A percentile compares a stretch with the other conserved stretches of the same genome.
phyloP scores from a whole-genome alignment of 2,329 filamentous ascomycete species.

The Beauveria sp. region DNA sequence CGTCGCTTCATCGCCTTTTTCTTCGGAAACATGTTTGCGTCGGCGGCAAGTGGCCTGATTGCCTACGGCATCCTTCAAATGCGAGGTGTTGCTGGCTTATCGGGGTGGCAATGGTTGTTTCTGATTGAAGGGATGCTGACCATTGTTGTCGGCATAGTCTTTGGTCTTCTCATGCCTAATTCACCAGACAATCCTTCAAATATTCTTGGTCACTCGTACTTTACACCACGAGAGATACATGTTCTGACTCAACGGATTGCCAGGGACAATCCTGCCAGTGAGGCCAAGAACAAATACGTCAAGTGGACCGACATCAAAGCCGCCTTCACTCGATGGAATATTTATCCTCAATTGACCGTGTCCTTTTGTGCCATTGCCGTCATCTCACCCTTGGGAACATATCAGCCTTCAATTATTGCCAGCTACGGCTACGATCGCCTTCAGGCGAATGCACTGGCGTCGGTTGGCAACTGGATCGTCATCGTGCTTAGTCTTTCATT shows the following conservation, averaged over 20 bases:
- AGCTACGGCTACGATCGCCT: neutral
- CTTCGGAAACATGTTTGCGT: slow-evolving; percentile 7
- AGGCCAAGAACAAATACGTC: neutral
- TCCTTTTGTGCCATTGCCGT: neutral
- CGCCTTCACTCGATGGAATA: neutral
- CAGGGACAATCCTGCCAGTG: neutral
- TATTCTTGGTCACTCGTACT: slow-evolving; percentile 11
- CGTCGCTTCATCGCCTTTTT: slow-evolving; percentile 20
- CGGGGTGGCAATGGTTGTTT: slow-evolving; percentile 40
- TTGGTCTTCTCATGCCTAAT: slow-evolving; percentile 14
- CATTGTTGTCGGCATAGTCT: slow-evolving; percentile 23
- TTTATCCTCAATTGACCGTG: neutral
- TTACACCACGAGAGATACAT: slow-evolving; percentile 10
- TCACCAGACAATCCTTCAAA: slow-evolving; percentile 7
- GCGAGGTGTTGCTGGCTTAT: slow-evolving; percentile 21
- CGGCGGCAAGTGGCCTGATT: slow-evolving; percentile 31
- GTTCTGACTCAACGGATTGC: slow-evolving; percentile 8
- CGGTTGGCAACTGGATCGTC: neutral
- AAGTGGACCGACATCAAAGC: neutral
- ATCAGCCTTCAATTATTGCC: neutral
- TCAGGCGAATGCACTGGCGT: neutral
- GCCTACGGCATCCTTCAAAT: slow-evolving; percentile 29
- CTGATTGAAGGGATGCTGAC: slow-evolving; percentile 23
- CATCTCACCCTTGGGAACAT: neutral
- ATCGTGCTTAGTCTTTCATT: neutral